These are phyloP conservation scores for Ashbya aceris DNA, from an alignment of 1,139 yeast genomes.

Conservation along the genomic window DNA sequence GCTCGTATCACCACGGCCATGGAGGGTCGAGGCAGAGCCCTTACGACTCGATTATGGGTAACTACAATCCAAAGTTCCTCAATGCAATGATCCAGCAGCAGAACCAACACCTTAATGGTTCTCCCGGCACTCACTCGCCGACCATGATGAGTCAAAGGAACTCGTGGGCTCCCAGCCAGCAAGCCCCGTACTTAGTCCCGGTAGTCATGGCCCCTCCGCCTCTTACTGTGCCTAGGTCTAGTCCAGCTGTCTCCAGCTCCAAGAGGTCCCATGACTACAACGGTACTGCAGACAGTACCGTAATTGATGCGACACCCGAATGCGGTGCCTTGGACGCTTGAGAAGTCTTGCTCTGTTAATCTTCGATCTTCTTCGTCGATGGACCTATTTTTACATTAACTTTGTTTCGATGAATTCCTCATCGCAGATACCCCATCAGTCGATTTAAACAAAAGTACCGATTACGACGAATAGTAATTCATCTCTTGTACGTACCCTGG, in stretches of 20 bases:
- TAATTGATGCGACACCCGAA: not conserved
- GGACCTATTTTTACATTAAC: too few relatives aligned
- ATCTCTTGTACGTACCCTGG: too few relatives aligned
- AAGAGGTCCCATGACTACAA: not conserved
- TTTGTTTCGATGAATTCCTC: too few relatives aligned
- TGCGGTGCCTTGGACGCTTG: not conserved
- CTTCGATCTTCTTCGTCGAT: too few relatives aligned
- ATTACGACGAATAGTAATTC: too few relatives aligned
- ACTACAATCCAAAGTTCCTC: conserved; percentile 15
- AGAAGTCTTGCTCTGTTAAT: not conserved
- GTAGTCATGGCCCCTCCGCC: conserved; percentile 5
- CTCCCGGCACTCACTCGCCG: not conserved
- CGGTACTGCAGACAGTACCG: not conserved
- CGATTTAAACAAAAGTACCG: too few relatives aligned
- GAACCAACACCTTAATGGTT: conserved; percentile 3
- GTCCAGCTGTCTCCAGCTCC: not conserved
- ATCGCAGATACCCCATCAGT: too few relatives aligned
- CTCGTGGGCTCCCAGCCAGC: conserved; percentile 2
- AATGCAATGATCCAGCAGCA: conserved; percentile 15
- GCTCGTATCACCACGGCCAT: conserved; percentile 1
- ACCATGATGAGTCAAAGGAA: not conserved
- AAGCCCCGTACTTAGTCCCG: conserved; percentile 6
- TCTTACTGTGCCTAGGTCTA: not conserved
- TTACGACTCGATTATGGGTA: conserved; percentile 5
- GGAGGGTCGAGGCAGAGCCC: not conserved